Conservation (phyloP, 169 alveolate genomes). For the Plasmodium vinckei region DNA sequence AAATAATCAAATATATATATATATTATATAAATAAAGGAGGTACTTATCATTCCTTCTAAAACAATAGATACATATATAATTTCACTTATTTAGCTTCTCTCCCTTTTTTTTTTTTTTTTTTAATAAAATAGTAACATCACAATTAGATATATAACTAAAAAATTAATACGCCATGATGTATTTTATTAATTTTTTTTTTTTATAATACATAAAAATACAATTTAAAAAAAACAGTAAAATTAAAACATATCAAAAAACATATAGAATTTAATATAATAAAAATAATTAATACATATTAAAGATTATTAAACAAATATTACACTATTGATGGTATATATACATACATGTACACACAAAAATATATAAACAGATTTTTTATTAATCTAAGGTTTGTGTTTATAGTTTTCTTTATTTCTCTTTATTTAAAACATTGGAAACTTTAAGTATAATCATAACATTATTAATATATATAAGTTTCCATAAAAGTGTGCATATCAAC, state of each 20-base stretch:
- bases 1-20: slow-evolving; percentile 1
- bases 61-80: neutral
- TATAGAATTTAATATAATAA: neutral
- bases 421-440: too few relatives aligned
- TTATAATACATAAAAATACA: slow-evolving; percentile 1
- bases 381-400: too few relatives aligned
- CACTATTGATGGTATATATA: neutral
- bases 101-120: neutral
- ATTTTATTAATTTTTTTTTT: neutral
- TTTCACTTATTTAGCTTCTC: neutral
- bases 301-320: neutral
- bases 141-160: neutral
- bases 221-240: neutral
- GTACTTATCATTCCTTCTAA: too few relatives aligned
- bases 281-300: neutral
- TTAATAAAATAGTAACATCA: neutral
- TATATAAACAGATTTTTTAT: too few relatives aligned
- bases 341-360: neutral
- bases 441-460: too few relatives aligned
- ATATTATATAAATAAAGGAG: neutral
- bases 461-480: too few relatives aligned
- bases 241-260: neutral
- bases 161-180: slow-evolving; percentile 7
- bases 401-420: too few relatives aligned
- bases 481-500: too few relatives aligned